Evolutionary conservation across 352 stramenopile species (phyloP), one percentile per base, ranked within the genome.

Genomic region (Phytopythium ostracodes): DNA sequence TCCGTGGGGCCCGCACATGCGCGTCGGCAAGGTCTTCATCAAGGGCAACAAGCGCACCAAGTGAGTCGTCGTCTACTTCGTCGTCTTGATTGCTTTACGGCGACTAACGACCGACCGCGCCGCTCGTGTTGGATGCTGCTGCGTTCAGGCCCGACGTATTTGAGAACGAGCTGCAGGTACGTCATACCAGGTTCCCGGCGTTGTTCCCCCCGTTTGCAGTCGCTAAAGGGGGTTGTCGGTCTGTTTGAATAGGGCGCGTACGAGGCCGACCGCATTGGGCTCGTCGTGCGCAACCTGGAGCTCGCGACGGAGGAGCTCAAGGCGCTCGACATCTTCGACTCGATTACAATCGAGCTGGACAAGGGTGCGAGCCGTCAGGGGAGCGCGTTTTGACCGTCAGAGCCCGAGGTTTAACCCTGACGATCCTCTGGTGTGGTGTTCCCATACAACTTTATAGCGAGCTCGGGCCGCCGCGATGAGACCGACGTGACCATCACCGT

Each of bases 401-500:
- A 2, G 42, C 5, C 25, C 15, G 2, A 4, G 1, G 44, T 31
- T 33, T 56, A 12, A 57, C 24, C n/a, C n/a, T 65, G 15, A 17
- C 40, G 27, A 15, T 46, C 17, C 3, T 22, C 33, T 46, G 31
- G 8, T 35, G 17, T 31, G 29, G 52, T 58, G 20, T 54, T 63
- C 33, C 7, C 33, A 38, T 14, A 54, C 29, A 44, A 61, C 56
- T n/a, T n/a, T n/a, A n/a, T n/a, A 89, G 81, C 78, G 43, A 92
- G 79, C 63, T 91, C 79, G 56, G 74, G 87, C 6, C 64, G 80
- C 54, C 67, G 68, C 14, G 77, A 92, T 64, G 87, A 96, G 67
- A 91, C 84, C 24, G 88, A 96, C 53, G 68, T 96, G 36, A 93
- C 77, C 10, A 96, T 96, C 68, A 92, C 81, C 15, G 86, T 96